Evolutionary conservation across 495 filamentous ascomycete species (phyloP).

Genomic region (Cairneyella variabilis): DNA sequence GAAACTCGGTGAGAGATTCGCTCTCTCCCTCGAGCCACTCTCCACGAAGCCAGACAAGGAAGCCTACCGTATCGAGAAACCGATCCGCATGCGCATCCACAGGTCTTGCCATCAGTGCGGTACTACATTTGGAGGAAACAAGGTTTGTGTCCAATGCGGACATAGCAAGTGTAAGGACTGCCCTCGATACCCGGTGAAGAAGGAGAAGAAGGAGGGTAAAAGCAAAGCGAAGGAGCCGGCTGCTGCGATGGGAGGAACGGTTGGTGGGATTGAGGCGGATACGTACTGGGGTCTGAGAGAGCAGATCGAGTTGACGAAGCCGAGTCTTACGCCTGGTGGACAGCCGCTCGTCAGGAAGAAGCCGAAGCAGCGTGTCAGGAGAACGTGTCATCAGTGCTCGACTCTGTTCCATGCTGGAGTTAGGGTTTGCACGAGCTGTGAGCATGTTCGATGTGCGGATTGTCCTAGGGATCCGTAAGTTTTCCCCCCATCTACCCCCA

Average conservation of each 20-base stretch:
- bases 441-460: slow-evolving; percentile 72
- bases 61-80: slow-evolving; percentile 67
- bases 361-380: slow-evolving; percentile 64
- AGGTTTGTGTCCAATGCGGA: slow-evolving; percentile 66
- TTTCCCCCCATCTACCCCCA: slow-evolving; percentile 6
- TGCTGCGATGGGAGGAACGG: slow-evolving; percentile 4
- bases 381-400: slow-evolving; percentile 74
- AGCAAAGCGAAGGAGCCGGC: slow-evolving; percentile 15
- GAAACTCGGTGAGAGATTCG: slow-evolving; percentile 22
- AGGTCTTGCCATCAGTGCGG: slow-evolving; percentile 77
- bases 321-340: slow-evolving; percentile 56
- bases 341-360: slow-evolving; percentile 67
- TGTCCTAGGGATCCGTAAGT: slow-evolving; percentile 83
- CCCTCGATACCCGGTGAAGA: slow-evolving; percentile 48
- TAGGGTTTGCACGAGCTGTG: slow-evolving; percentile 66
- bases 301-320: slow-evolving; percentile 48
- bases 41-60: slow-evolving; percentile 6
- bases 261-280: slow-evolving; percentile 19
- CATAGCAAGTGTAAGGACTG: slow-evolving; percentile 78
- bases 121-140: slow-evolving; percentile 65
- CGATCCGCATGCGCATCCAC: slow-evolving; percentile 88
- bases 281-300: slow-evolving; percentile 28
- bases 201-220: slow-evolving; percentile 11
- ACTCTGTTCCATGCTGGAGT: slow-evolving; percentile 53
- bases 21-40: slow-evolving; percentile 22